phyloP scores from a whole-genome alignment of 73 alveolate species.

The Blepharisma stoltei region DNA sequence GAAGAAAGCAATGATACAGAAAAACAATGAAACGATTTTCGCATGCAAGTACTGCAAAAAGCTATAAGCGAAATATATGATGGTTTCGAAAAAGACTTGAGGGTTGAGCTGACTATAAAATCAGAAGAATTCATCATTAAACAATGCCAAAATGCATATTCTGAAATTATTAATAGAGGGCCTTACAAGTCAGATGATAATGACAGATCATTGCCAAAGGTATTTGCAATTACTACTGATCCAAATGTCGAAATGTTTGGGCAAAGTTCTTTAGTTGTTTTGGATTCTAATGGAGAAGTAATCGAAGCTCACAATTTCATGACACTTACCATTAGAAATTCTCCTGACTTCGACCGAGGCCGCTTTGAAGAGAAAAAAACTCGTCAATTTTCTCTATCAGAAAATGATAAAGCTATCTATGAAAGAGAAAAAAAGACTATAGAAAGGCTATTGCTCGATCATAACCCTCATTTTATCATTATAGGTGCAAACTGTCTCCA shows the following conservation, averaged over 20 bases:
- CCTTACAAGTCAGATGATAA: not conserved
- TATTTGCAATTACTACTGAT: slow-evolving; percentile 27
- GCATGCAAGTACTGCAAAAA: slow-evolving; percentile 4
- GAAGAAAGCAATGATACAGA: slow-evolving; percentile 2
- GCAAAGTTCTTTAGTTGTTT: not conserved
- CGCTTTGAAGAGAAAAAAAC: not conserved
- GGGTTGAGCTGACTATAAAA: not conserved
- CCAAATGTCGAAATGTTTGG: slow-evolving; percentile 13
- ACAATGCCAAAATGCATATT: slow-evolving; percentile 16
- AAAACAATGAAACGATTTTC: slow-evolving; percentile 22
- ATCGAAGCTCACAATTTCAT: not conserved
- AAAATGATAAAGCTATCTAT: not conserved
- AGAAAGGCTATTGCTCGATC: not conserved
- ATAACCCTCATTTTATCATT: slow-evolving; percentile 3
- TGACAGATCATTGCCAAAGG: not conserved
- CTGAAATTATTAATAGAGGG: not conserved
- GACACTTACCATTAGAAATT: slow-evolving; percentile 11
- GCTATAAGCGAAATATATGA: not conserved
- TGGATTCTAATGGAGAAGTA: slow-evolving; percentile 23
- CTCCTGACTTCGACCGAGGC: not conserved
- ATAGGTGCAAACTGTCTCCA: slow-evolving; percentile 29
- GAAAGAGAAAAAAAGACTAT: slow-evolving; percentile 13
- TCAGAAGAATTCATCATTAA: slow-evolving; percentile 18
- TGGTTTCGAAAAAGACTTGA: not conserved
- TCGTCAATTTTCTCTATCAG: too few species aligned